phyloP scores from a whole-genome alignment of 176 grass and related monocot species.

The Musa itinerans region DNA sequence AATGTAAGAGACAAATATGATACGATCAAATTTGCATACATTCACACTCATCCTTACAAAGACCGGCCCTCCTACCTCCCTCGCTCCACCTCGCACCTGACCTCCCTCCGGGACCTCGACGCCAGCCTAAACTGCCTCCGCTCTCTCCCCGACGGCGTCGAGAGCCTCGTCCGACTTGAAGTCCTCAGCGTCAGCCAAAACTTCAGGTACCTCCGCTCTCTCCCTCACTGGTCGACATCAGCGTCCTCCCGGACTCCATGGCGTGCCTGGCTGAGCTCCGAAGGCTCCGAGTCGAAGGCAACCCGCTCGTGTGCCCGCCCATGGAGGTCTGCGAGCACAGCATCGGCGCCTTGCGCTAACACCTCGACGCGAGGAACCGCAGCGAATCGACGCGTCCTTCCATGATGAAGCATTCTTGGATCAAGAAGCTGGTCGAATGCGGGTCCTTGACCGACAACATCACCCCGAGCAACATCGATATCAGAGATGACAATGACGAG shows the following conservation, averaged over 20 bases:
- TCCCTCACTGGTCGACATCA: slow-evolving; percentile 3
- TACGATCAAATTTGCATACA: too few relatives aligned
- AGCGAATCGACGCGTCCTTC: background rate
- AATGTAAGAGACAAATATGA: too few relatives aligned
- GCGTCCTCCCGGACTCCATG: slow-evolving; percentile 16
- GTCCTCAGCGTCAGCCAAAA: slow-evolving; percentile 19
- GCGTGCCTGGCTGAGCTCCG: slow-evolving; percentile 12
- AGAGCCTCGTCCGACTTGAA: slow-evolving; percentile 17
- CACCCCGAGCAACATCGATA: slow-evolving; percentile 30
- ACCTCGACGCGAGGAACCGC: background rate
- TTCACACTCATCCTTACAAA: too few relatives aligned
- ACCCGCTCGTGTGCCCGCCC: slow-evolving; percentile 8
- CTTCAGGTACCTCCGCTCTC: slow-evolving; percentile 4
- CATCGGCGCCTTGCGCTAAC: background rate
- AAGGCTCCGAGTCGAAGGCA: slow-evolving; percentile 14
- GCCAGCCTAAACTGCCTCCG: slow-evolving; percentile 10
- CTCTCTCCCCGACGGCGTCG: slow-evolving; percentile 14
- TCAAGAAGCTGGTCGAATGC: slow-evolving; percentile 4
- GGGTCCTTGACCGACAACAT: slow-evolving; percentile 24
- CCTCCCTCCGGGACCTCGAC: slow-evolving; percentile 13
- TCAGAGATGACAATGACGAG: slow-evolving; percentile 29
- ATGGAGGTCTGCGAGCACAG: slow-evolving; percentile 20
- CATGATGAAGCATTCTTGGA: background rate
- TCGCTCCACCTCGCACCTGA: slow-evolving; percentile 20
- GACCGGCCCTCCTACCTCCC: slow-evolving; percentile 13